Evolutionary conservation across 1,284 basidiomycete species (phyloP).

Genomic region (Psilocybe mexicana): DNA sequence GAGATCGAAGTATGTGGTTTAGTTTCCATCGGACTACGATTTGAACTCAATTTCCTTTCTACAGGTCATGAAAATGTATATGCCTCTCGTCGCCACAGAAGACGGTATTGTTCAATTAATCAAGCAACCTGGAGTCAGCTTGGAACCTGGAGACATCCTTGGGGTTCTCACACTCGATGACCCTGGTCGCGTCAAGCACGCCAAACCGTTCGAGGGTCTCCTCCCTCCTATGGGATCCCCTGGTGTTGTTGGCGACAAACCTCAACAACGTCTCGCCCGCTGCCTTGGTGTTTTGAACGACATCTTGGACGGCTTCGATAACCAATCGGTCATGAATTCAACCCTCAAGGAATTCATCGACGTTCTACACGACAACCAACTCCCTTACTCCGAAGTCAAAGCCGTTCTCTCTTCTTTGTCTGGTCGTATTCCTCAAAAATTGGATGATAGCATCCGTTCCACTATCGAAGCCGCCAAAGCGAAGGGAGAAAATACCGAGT

Average conservation of each 20-base stretch:
- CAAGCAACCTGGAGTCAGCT: slow-evolving; percentile 95
- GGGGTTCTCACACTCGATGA: slow-evolving; percentile 98
- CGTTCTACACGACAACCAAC: slow-evolving; percentile 79
- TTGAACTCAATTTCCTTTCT: slow-evolving; percentile 23
- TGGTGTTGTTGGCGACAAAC: slow-evolving; percentile 86
- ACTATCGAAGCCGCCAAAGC: slow-evolving; percentile 77
- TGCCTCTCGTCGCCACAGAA: slow-evolving; percentile 95
- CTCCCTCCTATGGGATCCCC: slow-evolving; percentile 87
- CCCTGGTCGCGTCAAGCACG: slow-evolving; percentile 95
- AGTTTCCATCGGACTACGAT: slow-evolving; percentile 1
- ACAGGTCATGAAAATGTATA: slow-evolving; percentile 99
- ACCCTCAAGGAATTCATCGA: slow-evolving; percentile 83
- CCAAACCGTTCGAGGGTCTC: slow-evolving; percentile 96
- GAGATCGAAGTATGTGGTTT: slow-evolving; percentile 82
- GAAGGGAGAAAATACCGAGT: slow-evolving; percentile 74
- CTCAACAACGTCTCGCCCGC: slow-evolving; percentile 84
- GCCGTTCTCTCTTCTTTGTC: slow-evolving; percentile 89
- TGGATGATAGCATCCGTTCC: slow-evolving; percentile 86
- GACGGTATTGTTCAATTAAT: slow-evolving; percentile 96
- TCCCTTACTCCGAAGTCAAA: slow-evolving; percentile 87
- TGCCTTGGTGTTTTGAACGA: slow-evolving; percentile 85
- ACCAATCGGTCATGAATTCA: slow-evolving; percentile 82
- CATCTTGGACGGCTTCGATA: slow-evolving; percentile 95
- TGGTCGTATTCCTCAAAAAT: slow-evolving; percentile 90
- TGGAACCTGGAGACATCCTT: slow-evolving; percentile 97